Percentiles rank a stretch among this genome's conserved stretches.
phyloP scores from a whole-genome alignment of 805 yeast genomes.

The Candida piceae region DNA sequence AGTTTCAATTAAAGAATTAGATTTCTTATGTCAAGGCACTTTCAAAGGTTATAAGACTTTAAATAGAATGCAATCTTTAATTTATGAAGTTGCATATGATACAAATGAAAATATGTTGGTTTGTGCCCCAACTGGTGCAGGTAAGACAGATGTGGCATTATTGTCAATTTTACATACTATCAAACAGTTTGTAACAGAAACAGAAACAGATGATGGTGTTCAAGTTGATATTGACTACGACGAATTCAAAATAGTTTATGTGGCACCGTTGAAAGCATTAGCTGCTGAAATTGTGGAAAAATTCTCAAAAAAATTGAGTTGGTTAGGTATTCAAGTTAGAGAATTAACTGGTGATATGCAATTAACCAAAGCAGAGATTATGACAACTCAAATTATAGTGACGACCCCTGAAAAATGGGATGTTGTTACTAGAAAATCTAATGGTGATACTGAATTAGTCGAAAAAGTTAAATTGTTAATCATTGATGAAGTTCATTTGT shows the following conservation, averaged over 20 bases:
- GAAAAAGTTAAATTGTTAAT: conserved; percentile 74
- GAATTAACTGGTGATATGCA: conserved; percentile 97
- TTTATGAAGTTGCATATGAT: conserved; percentile 86
- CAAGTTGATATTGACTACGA: conserved; percentile 68
- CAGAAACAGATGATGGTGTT: conserved; percentile 41
- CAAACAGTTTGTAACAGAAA: conserved; percentile 58
- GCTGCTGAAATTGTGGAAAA: conserved; percentile 97
- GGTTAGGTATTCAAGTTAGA: conserved; percentile 83
- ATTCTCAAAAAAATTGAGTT: conserved; percentile 65
- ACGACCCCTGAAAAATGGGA: conserved; percentile 98
- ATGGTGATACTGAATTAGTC: conserved; percentile 81
- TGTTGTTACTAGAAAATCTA: conserved; percentile 90
- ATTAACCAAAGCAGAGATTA: conserved; percentile 70
- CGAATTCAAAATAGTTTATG: conserved; percentile 86
- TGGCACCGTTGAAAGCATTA: conserved; percentile 88
- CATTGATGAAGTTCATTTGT: conserved; percentile 93
- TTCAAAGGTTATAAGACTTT: conserved; percentile 72
- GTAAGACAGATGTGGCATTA: conserved; percentile 92
- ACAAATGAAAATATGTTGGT: conserved; percentile 93
- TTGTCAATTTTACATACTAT: conserved; percentile 75
- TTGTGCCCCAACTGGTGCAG: conserved; percentile 98
- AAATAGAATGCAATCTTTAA: conserved; percentile 86
- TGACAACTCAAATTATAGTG: conserved; percentile 80
- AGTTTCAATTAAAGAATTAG: conserved; percentile 58
- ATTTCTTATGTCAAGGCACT: conserved; percentile 75